phyloP scores from a whole-genome alignment of 495 filamentous ascomycete species.

The Hyaloscypha hepaticicola region DNA sequence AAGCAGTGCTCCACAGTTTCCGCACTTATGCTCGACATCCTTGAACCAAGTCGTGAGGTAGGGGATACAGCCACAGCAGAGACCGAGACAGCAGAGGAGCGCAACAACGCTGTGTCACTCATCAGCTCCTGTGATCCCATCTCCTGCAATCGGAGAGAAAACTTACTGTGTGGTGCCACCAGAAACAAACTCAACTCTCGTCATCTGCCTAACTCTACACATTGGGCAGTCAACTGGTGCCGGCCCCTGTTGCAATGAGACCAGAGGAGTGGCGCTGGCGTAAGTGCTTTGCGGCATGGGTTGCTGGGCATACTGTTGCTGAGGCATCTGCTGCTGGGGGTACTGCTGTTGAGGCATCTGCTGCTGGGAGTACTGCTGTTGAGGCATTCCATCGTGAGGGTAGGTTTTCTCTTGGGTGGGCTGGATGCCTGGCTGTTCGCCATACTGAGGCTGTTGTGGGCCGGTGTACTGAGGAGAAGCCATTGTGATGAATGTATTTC shows the following conservation, averaged over 20 bases:
- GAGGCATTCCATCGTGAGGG: too few relatives aligned
- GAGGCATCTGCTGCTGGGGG: not conserved
- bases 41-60: slow-evolving; percentile 73
- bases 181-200: slow-evolving; percentile 12
- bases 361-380: not conserved
- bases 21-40: slow-evolving; percentile 64
- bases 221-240: slow-evolving; percentile 14
- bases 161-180: slow-evolving; percentile 25
- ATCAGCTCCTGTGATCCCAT: not conserved
- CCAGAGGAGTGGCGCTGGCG: slow-evolving; percentile 1
- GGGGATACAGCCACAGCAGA: slow-evolving; percentile 59
- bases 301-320: not conserved
- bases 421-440: not conserved
- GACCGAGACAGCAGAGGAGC: slow-evolving; percentile 45
- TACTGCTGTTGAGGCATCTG: too few relatives aligned
- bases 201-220: slow-evolving; percentile 18
- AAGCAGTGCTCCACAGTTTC: slow-evolving; percentile 63
- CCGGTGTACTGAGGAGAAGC: not conserved
- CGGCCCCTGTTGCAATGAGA: not conserved
- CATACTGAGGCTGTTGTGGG: not conserved
- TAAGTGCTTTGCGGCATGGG: not conserved
- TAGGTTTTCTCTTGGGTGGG: not conserved
- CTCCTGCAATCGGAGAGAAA: not conserved
- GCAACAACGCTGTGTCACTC: slow-evolving; percentile 46
- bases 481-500: not conserved